phyloP scores from a whole-genome alignment of 768 basidiomycete genomes.

The Hemileccinum rubropunctum region DNA sequence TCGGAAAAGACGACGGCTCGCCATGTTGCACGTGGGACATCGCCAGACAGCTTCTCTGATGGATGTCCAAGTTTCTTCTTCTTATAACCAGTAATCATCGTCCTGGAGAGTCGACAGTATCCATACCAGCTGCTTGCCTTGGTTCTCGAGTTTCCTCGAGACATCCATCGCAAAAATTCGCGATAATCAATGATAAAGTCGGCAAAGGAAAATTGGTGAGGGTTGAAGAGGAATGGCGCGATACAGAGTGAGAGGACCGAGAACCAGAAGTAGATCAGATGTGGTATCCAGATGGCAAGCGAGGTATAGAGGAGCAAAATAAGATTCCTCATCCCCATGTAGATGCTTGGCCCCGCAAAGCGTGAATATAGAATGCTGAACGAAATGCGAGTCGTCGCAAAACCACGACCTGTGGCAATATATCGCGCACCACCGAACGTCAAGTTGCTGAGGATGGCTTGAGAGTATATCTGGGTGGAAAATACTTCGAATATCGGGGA shows the following conservation, averaged over 20 bases:
- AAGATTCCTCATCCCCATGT: constrained; percentile 95
- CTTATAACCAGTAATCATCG: constrained; percentile 99
- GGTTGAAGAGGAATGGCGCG: constrained; percentile 98
- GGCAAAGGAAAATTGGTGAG: constrained; percentile 97
- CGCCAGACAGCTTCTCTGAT: constrained; percentile 94
- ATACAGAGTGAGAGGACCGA: constrained; percentile 93
- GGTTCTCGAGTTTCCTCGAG: constrained; percentile 92
- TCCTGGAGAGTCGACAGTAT: constrained; percentile 95
- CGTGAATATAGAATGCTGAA: constrained; percentile 98
- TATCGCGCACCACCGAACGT: constrained; percentile 98
- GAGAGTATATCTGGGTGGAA: constrained; percentile 97
- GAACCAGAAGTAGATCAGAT: constrained; percentile 98
- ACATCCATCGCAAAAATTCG: constrained; percentile 99
- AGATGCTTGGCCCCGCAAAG: constrained; percentile 99
- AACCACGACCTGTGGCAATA: constrained; percentile 98
- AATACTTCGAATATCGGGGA: constrained; percentile 99
- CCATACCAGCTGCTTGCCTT: constrained; percentile 99
- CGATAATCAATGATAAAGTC: constrained; percentile 99
- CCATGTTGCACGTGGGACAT: constrained; percentile 92
- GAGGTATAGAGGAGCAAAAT: constrained; percentile 88
- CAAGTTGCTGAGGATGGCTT: constrained; percentile 95
- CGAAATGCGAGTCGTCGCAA: constrained; percentile 93
- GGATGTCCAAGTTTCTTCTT: constrained; percentile 98
- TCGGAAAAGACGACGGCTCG: constrained; percentile 79
- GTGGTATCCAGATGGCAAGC: constrained; percentile 88